Evolutionary conservation across 305 asterid species (phyloP), one percentile per base, ranked within the genome.

Genomic region (Rubia peregrina): DNA sequence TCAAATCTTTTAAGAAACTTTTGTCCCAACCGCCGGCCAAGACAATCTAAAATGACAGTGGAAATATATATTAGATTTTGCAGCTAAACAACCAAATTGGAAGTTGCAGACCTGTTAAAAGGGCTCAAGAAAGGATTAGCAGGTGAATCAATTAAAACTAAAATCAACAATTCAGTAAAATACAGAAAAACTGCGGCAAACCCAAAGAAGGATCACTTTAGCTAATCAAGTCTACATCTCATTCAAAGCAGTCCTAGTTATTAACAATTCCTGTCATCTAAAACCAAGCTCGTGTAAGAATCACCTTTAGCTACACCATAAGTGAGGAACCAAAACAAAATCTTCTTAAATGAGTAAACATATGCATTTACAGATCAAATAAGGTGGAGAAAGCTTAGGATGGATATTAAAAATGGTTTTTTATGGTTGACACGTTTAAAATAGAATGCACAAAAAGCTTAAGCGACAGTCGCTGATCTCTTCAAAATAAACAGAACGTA

Each of bases 1-100:
- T 85, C 91, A 73, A 83, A 75, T 86, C 96, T 84, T 67, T 97
- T 95, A 70, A 94, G 90, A 84, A 94, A 84, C 83, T 85, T 91
- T 72, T 98, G 98, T 62, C 99, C 99, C 87, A 89, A 83, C 63
- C 99, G 85, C 69, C 98, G 89, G 68, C 98, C 98, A 82, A 94
- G 85, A 84, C 99, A 94, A 85, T 90, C 99, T 94, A 91, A 78
- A 84, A 57, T 26, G 62, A 55, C 71, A 68, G 43, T 0, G 21
- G 63, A 66, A 33, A n/a, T 46, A 48, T 60, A 48, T 26, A 56
- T 40, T 38, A 72, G 24, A 69, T 56, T 48, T 59, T n/a, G 42
- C 46, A 43, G 12, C 26, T 24, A 49, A 48, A 60, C 42, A 16
- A 71, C 70, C 42, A 63, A 63, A 62, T 48, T 26, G 13, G 51